Base-by-base conservation (phyloP, 78 protist genomes). In the Dictyostelium purpureum region DNA sequence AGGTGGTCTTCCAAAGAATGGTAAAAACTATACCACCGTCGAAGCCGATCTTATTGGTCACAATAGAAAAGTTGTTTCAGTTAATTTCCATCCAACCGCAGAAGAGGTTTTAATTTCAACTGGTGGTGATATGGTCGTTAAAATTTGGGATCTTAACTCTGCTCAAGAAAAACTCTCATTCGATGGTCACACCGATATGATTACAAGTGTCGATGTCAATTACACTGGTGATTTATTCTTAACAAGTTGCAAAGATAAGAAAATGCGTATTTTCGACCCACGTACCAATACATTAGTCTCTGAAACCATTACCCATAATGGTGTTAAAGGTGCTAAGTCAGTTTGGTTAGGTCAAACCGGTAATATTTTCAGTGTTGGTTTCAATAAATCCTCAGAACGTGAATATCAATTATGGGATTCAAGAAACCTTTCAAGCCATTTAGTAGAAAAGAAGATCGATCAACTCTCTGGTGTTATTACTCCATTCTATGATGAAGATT, bases 381-480 rank as follows among this genome's bases (percentile, higher is more conserved):
- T 94, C 54, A 67, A 59, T 28, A 95, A 93, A 80, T 74, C 57
- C 57, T 33, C 73, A 14, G 98, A 97, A 54, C 87, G 99, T 38
- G 98, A 98, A 93, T 95, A 90, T 31, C 90, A 38, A 71, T 28
- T 98, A 26, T 96, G 97, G 95, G 94, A 97, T 87, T 42, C 94
- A 11, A 49, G 83, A 42, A 75, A 87, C 54, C 59, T 98, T 12
- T 38, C 31, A 38, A 33, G 43, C 7, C 82, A 71, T 42, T 14
- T 61, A 24, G 35, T 43, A 1, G 12, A 45, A 1, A 51, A 42
- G 18, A 73, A 54, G 28, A 33, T 85, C 5, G 92, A 96, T 78
- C 75, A 61, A n/a, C 24, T 66, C 45, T 31, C 95, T 31, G 93
- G 97, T 71, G 26, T 90, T 26, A 81, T 96, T 21, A 90, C 96